phyloP scores from a whole-genome alignment of 1,284 basidiomycete species.

The Puccinia brachypodii region DNA sequence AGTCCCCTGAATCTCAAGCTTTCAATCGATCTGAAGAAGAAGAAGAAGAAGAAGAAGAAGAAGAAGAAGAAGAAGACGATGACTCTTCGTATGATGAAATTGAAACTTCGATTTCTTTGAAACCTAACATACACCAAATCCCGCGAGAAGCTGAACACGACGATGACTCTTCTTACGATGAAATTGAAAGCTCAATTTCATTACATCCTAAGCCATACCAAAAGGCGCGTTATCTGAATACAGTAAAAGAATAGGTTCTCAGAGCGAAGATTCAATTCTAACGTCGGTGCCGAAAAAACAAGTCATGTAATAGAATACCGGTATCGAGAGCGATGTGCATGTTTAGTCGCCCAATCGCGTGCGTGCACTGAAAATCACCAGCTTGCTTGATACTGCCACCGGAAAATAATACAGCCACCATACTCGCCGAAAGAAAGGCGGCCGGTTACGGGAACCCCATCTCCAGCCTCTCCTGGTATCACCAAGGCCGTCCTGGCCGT shows the following conservation, averaged over 20 bases:
- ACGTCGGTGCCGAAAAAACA: too few species aligned
- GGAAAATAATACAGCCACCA: too few species aligned
- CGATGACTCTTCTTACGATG: not conserved
- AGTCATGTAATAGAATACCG: too few species aligned
- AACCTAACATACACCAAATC: not conserved
- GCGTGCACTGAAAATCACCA: too few species aligned
- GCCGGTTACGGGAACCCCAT: too few species aligned
- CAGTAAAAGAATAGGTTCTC: not conserved
- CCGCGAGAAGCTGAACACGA: not conserved
- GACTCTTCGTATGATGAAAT: slow-evolving; percentile 36
- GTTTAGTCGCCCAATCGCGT: too few species aligned
- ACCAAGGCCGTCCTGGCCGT: too few species aligned
- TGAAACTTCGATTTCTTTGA: slow-evolving; percentile 32
- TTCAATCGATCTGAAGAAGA: not conserved
- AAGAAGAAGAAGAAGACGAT: not conserved
- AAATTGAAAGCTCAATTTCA: slow-evolving; percentile 26
- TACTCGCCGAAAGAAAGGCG: too few species aligned
- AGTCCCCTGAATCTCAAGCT: not conserved
- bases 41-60: not conserved
- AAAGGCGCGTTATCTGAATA: too few species aligned
- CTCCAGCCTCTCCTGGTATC: too few species aligned
- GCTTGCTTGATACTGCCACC: too few species aligned
- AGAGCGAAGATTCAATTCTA: not conserved
- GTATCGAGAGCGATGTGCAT: too few species aligned
- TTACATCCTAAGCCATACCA: not conserved